These are phyloP conservation scores for Bacidia rubella DNA, from an alignment of 495 filamentous ascomycete species.

Conservation along the genomic window DNA sequence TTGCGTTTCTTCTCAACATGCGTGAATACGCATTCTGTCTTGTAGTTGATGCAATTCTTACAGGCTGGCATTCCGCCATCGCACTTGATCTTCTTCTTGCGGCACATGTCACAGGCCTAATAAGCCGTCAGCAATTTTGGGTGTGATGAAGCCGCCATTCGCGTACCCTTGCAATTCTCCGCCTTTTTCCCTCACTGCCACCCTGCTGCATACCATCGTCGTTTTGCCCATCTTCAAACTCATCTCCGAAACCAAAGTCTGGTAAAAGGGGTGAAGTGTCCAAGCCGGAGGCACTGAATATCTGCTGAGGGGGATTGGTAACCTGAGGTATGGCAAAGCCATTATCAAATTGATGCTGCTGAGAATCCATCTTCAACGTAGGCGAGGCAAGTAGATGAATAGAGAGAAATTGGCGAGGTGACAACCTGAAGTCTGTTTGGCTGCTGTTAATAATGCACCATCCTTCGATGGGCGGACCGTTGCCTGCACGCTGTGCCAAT, in stretches of 20 bases:
- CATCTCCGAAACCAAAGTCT: conserved; percentile 40
- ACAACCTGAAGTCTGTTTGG: too few relatives aligned
- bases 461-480: too few relatives aligned
- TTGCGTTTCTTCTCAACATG: conserved; percentile 97
- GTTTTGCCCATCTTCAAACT: conserved; percentile 43
- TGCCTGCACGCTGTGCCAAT: too few relatives aligned
- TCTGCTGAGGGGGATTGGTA: conserved; percentile 50
- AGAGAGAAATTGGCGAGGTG: not conserved
- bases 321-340: conserved; percentile 37
- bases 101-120: conserved; percentile 96
- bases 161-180: conserved; percentile 74
- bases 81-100: conserved; percentile 99
- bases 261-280: conserved; percentile 48
- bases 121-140: conserved; percentile 6
- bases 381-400: not conserved
- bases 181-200: conserved; percentile 68
- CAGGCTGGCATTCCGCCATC: conserved; percentile 93
- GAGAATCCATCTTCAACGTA: conserved; percentile 7
- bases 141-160: conserved; percentile 20
- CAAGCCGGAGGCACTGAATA: conserved; percentile 50
- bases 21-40: conserved; percentile 94
- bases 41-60: conserved; percentile 95
- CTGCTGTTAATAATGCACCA: not conserved
- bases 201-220: conserved; percentile 43
- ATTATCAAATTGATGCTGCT: conserved; percentile 25